Percentiles rank a stretch among this genome's conserved stretches.
Evolutionary conservation across 306 rosid species (phyloP).

Genomic region (Biancaea sappan): DNA sequence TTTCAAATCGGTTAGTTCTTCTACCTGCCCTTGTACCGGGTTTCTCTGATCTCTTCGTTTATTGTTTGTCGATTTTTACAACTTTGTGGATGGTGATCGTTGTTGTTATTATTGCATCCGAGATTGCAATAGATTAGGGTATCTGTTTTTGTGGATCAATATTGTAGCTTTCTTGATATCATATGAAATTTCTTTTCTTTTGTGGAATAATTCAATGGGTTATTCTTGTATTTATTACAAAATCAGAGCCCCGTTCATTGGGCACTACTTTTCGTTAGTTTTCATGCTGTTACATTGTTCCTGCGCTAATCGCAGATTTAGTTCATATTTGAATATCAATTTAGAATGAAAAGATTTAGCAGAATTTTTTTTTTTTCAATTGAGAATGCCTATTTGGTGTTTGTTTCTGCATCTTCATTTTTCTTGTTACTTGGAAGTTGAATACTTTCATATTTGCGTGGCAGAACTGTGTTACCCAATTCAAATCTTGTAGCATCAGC

Average conservation of each 20-base stretch:
- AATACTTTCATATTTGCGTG: not conserved
- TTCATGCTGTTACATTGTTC: not conserved
- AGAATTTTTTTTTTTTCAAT: too few relatives aligned
- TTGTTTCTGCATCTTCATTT: not conserved
- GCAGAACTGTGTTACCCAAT: not conserved
- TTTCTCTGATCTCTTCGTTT: not conserved
- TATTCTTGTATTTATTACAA: not conserved
- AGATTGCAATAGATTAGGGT: not conserved
- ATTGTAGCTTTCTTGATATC: not conserved
- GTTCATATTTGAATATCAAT: not conserved
- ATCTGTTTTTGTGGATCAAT: not conserved
- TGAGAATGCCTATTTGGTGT: too few relatives aligned
- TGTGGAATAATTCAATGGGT: not conserved
- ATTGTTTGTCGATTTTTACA: not conserved
- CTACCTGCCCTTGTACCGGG: not conserved
- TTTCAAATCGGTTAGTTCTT: conserved; percentile 26
- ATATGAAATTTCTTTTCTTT: not conserved
- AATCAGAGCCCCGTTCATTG: not conserved
- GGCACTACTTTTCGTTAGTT: not conserved
- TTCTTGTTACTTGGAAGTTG: not conserved
- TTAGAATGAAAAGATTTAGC: not conserved
- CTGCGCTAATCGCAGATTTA: not conserved
- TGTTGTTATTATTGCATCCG: not conserved
- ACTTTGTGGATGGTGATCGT: not conserved
- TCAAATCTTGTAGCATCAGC: not conserved